Base-by-base conservation (phyloP, 371 early-diverging fungal species). In the Smittium culicis region DNA sequence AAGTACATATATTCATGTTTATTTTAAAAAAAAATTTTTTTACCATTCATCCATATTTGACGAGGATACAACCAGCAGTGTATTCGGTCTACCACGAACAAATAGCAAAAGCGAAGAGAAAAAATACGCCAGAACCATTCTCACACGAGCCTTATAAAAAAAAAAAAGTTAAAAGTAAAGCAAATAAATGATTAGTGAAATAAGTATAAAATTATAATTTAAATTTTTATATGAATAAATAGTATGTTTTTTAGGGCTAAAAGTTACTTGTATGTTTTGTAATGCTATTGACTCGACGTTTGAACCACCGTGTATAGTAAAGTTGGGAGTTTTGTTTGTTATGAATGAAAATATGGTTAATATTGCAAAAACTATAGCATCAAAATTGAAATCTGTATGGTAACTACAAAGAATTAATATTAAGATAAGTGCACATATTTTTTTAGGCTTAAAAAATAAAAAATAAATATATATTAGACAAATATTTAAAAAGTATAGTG, bases 91-190 rank as follows among this genome's bases (percentile, higher is more conserved):
- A 34, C 88, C 86, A 29, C 95, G 86, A 27, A 79, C 80, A 96
- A 95, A 96, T 2, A 90, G 90, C 45, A 98, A 74, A n/a, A 97
- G 80, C 67, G 95, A 94, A 0, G 98, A 96, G 79, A 98, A 88
- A 56, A 95, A 76, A 71, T 98, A 98, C 1, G 95, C 82, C 1
- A 96, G 70, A 24, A 98, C 86, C 99, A 98, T 97, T 54, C 99
- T 85, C 31, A 91, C 78, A 28, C 98, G 85, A 1, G 98, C 96
- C 80, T 45, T 5, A 32, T 14, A 34, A 64, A 64, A n/a, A 16
- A 5, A 25, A 57, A n/a, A n/a, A n/a, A n/a, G n/a, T n/a, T n/a
- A n/a, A n/a, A n/a, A n/a, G n/a, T n/a, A n/a, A n/a, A n/a, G n/a
- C n/a, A n/a, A n/a, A n/a, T n/a, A n/a, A n/a, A n/a, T n/a, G n/a